Evolutionary conservation across 2,329 filamentous ascomycete genomes (phyloP), one percentile per base, ranked within the genome.

Genomic region (Moelleriella libera): DNA sequence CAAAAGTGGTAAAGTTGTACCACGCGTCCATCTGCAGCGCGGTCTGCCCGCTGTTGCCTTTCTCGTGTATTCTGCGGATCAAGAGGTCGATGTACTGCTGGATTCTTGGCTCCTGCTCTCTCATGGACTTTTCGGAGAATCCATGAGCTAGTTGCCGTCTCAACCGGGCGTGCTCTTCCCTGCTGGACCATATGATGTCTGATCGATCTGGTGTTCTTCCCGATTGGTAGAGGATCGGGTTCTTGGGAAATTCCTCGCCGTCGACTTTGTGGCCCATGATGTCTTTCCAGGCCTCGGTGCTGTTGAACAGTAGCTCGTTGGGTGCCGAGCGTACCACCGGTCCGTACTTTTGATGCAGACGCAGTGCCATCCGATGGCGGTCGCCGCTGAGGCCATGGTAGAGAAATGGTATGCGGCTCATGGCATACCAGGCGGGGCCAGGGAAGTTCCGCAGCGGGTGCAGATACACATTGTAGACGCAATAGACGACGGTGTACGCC

Each of bases 281-380:
- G 30, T 71, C 66, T 51, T 63, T 61, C 63, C 65, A 70, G 2
- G 55, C 55, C 2, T 59, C 50, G 3, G 58, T 52, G 31, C 60
- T 53, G 44, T 58, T 63, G 53, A 70, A 74, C 2, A 68, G 64
- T 5, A 75, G 61, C 52, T 73, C 68, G 49, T 69, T 61, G 3
- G 71, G 70, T 5, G 62, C 63, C 40, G 71, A 57, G 7, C 72
- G 67, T 6, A 75, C 69, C 1, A 74, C 61, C 1, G 61, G 58
- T 6, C 71, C 71, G 52, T 70, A 69, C 37, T 57, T 52, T 10
- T 58, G 51, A 53, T 70, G 67, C 11, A 69, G 56, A n/a, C 34
- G 37, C 8, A 45, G 11, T 11, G 43, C 28, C 10, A 21, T 39
- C 8, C n/a, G 5, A 4, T 53, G 52, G 31, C 57, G 55, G 10